Conservation (phyloP, 2,329 filamentous ascomycete species). For the Cordyceps tenuipes region DNA sequence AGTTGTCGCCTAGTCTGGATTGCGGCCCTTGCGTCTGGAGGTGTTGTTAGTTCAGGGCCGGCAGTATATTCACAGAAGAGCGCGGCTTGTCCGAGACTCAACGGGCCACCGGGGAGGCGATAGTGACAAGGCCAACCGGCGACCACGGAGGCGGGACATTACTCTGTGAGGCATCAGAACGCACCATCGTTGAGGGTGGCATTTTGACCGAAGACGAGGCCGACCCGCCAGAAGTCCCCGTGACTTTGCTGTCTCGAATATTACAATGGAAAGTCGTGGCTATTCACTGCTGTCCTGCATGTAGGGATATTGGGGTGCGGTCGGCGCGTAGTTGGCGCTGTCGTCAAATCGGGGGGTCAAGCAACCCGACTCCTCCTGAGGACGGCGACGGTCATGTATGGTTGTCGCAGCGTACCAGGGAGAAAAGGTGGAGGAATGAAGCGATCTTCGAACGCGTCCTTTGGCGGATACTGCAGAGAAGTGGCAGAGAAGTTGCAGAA, state of each 20-base stretch:
- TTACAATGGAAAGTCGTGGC: background rate
- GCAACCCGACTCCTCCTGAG: constrained; percentile 11
- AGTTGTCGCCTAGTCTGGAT: constrained; percentile 46
- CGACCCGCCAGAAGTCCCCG: constrained; percentile 25
- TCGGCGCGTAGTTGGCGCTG: constrained; percentile 4
- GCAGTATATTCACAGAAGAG: background rate
- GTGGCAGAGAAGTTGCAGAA: background rate
- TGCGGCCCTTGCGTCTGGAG: constrained; percentile 47
- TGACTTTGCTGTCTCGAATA: constrained; percentile 4
- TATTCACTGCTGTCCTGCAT: background rate
- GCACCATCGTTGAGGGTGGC: constrained; percentile 42
- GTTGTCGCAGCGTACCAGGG: background rate
- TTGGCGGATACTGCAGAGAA: background rate
- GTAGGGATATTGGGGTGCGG: background rate
- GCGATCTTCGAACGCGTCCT: background rate
- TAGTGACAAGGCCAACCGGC: background rate
- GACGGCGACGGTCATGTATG: constrained; percentile 6
- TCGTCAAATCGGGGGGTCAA: constrained; percentile 8
- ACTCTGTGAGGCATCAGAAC: constrained; percentile 18
- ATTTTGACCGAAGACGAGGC: constrained; percentile 29
- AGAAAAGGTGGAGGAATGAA: background rate
- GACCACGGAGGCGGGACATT: background rate
- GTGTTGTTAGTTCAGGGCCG: constrained; percentile 1
- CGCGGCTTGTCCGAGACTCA: background rate
- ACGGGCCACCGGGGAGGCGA: background rate